Evolutionary conservation across 2,329 filamentous ascomycete genomes (phyloP), one percentile per base, ranked within the genome.

Genomic region (Venturia pyrina): DNA sequence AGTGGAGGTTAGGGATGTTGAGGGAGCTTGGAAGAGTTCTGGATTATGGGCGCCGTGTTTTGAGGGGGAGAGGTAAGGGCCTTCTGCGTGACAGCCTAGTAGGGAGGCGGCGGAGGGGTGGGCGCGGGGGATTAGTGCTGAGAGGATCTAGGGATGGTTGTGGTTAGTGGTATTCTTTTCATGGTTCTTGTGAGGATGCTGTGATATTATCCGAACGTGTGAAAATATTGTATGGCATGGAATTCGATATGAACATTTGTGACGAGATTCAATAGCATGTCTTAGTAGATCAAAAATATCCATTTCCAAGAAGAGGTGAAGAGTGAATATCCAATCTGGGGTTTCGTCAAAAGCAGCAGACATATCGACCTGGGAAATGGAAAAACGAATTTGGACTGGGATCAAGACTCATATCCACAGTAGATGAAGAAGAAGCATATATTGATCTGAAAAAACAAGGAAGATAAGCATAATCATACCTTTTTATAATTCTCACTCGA

Each of bases 31-130:
- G 71, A 82, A 81, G 57, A 81, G 77, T 28, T 75, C 73, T 34
- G 74, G 72, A 67, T 80, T 78, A 70, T 85, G 82, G 7, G 82
- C 82, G 48, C 83, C 83, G 70, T 81, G 82, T 70, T 84, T 85
- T 3, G 74, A 72, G 1, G 80, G 78, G 67, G 80, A 77, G 6
- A 85, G 78, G 69, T 82, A 85, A 8, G 83, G 83, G 1, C 83
- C 83, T 77, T 85, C 83, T 21, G 78, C 77, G 69, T 85, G 83
- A n/a, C 82, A 82, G 40, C 83, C 83, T 1, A 85, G 77, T 6
- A 85, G 75, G 21, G 79, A 77, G n/a, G 83, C 82, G 5, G 77
- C 77, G 17, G 72, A 69, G 11, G 74, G 67, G 62, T 80, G 77
- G 13, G 75, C 70, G 28, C 77, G 75, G 17, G 82, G 81, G 28